Percentiles rank a stretch among this genome's conserved stretches.
Conservation (phyloP, 441 rosid species). For the Breynia disticha region DNA sequence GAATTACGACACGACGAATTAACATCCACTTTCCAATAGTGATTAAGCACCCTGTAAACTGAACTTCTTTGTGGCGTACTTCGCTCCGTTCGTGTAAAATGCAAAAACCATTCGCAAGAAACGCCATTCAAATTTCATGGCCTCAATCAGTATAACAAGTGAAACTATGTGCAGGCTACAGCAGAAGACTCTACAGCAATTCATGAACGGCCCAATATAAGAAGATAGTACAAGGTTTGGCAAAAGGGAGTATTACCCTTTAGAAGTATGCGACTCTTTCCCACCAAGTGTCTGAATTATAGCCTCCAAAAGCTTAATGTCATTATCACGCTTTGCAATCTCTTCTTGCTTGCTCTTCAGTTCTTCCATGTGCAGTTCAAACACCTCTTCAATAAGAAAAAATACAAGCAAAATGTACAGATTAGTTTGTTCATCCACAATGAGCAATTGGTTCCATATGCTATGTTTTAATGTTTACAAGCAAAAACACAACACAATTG, state of each 20-base stretch:
- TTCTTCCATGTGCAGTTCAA: slow-evolving; percentile 86
- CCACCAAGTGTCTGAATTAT: slow-evolving; percentile 91
- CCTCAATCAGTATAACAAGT: no score
- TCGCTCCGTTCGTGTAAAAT: no score
- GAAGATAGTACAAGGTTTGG: not conserved
- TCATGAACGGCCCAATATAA: not conserved
- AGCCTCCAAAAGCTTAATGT: slow-evolving; percentile 87
- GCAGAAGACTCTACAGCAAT: not conserved
- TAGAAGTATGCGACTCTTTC: slow-evolving; percentile 31
- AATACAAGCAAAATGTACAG: not conserved
- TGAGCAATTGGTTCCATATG: not conserved
- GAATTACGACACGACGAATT: no score
- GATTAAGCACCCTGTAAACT: no score
- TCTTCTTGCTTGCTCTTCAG: slow-evolving; percentile 80
- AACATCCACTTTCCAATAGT: no score
- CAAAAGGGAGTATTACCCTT: slow-evolving; percentile 10
- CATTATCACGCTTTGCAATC: slow-evolving; percentile 64
- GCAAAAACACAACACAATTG: no score
- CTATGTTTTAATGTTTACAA: no score
- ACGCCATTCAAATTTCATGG: no score
- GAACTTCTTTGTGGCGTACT: no score
- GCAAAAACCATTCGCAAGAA: no score
- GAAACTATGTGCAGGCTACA: no score
- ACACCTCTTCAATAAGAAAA: slow-evolving; percentile 55
- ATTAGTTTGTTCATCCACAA: not conserved